Conservation (phyloP, 225 moss, liverwort and hornwort genomes). For the Bryum argenteum region DNA sequence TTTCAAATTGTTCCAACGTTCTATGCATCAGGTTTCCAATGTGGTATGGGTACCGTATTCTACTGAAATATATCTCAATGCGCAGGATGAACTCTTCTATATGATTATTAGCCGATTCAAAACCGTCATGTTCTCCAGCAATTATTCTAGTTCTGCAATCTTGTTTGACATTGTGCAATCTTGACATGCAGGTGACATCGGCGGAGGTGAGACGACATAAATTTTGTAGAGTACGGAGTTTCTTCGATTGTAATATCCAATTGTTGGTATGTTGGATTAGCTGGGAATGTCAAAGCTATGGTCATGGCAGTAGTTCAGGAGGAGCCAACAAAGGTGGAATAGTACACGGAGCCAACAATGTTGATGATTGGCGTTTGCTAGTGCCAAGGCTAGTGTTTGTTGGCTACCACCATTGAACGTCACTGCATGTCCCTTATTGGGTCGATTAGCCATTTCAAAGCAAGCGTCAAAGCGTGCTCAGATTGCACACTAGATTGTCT, state of each 20-base stretch:
- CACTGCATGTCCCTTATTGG: neutral
- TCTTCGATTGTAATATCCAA: neutral
- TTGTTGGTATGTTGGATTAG: conserved; percentile 1
- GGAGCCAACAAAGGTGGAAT: too few relatives aligned
- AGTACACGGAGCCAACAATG: too few relatives aligned
- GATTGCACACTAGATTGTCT: neutral
- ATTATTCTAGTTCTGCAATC: neutral
- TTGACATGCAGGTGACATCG: neutral
- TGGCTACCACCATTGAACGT: neutral
- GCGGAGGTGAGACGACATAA: neutral
- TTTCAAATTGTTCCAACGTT: too few relatives aligned
- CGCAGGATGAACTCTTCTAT: conserved; percentile 1
- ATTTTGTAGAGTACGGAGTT: neutral
- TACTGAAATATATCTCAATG: neutral
- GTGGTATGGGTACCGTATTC: neutral
- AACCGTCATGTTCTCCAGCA: neutral
- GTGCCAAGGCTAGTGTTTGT: neutral
- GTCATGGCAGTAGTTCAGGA: too few relatives aligned
- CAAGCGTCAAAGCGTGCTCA: too few relatives aligned
- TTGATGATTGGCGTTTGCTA: too few relatives aligned
- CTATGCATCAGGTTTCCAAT: neutral
- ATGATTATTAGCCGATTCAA: too few relatives aligned
- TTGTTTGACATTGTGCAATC: too few relatives aligned
- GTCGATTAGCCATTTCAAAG: neutral
- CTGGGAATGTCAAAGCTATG: too few relatives aligned